Evolutionary conservation across 768 basidiomycete genomes (phyloP).

Genomic region (Amanita muscaria): DNA sequence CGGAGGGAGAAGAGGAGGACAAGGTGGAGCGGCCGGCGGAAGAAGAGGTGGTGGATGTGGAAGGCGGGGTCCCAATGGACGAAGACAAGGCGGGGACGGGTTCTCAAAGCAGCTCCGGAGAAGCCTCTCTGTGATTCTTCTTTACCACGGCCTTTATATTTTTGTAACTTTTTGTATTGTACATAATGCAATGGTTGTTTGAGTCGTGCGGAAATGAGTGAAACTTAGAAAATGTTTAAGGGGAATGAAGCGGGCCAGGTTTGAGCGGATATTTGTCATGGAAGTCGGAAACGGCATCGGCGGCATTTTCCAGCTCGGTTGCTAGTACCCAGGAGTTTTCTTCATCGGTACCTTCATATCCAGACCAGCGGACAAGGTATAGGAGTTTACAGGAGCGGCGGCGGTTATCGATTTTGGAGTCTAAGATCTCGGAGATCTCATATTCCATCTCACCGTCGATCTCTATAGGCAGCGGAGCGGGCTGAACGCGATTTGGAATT

Average conservation of each 20-base stretch:
- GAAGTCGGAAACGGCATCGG: not conserved
- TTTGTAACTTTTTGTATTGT: too few relatives aligned
- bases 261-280: not conserved
- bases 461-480: constrained; percentile 7
- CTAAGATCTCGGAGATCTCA: constrained; percentile 8
- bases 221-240: too few relatives aligned
- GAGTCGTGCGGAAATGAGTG: too few relatives aligned
- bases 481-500: constrained; percentile 4
- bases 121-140: too few relatives aligned
- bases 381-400: not conserved
- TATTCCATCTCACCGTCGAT: constrained; percentile 9
- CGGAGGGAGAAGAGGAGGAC: too few relatives aligned
- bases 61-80: too few relatives aligned
- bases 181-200: too few relatives aligned
- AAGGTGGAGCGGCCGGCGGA: too few relatives aligned
- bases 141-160: too few relatives aligned
- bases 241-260: not conserved
- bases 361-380: constrained; percentile 8
- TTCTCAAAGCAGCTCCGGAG: too few relatives aligned
- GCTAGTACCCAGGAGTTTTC: not conserved
- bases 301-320: not conserved
- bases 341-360: not conserved
- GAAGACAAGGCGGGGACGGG: too few relatives aligned
- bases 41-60: too few relatives aligned
- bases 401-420: constrained; percentile 10